Evolutionary conservation across 345 rosid species (phyloP), one percentile per base, ranked within the genome.

Genomic region (Eucalyptus grandis): DNA sequence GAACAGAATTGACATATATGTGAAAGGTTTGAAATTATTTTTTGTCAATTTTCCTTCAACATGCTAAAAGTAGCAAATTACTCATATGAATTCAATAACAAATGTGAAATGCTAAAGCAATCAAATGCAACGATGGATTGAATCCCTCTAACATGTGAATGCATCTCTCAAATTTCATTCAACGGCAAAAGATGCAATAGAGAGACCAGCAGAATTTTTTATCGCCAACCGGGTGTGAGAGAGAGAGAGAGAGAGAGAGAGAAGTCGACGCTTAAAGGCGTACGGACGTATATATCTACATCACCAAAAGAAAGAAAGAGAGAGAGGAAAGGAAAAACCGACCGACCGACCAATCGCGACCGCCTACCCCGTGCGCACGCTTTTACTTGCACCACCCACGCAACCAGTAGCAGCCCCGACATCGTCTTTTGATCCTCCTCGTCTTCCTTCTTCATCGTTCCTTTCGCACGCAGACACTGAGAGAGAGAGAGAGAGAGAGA

Each of bases 401-500:
- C 46, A 21, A 14, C 43, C 47, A 40, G 83, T 37, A 21, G 83
- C 30, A 56, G 47, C 11, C 47, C 83, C 83, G 22, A 21, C 27
- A 11, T 40, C 47, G 83, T 40, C 27, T 22, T 22, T 37, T 11
- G 27, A 77, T 77, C 83, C 83, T 8, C 15, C 11, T 72, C 43
- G 27, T 77, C 83, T 24, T 37, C 14, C 11, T 72, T 40, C 47
- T 77, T 37, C 47, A 21, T 77, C 0, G 83, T 6, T 72, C 46
- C 27, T 21, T 37, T 40, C 4, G 47, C 83, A 10, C 44, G 77
- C 40, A 13, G 69, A 30, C 31, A 90, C n/a, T n/a, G n/a, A n/a
- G n/a, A 9, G 87, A 91, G 69, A 19, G 37, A 9, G 88, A 77
- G 56, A 44, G 72, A 60, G 90, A 51, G 87, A 88, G 93, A 90